Percentiles rank a stretch among this genome's conserved stretches.
phyloP scores from a whole-genome alignment of 2,329 filamentous ascomycete species.

The Calonectria crousiana region DNA sequence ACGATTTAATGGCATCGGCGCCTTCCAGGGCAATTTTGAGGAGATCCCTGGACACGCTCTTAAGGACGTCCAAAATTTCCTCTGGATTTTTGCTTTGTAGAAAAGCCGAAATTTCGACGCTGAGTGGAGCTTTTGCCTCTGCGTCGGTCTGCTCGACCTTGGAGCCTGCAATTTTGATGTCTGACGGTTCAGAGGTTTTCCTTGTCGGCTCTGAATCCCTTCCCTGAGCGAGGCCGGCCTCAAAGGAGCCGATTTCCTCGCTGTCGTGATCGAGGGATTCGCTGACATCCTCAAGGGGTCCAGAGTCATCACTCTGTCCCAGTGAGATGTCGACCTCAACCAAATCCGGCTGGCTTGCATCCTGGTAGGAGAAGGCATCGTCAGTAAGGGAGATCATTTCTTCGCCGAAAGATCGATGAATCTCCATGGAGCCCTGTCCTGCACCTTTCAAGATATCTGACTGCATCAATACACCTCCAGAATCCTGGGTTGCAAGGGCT shows the following conservation, averaged over 20 bases:
- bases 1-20: slow-evolving; percentile 14
- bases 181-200: slow-evolving; percentile 20
- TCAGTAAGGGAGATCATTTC: neutral
- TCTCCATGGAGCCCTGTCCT: slow-evolving; percentile 5
- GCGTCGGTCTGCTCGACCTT: slow-evolving; percentile 4
- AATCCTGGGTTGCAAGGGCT: slow-evolving; percentile 33
- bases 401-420: neutral
- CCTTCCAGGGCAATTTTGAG: slow-evolving; percentile 48
- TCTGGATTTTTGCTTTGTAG: neutral
- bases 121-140: neutral
- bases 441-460: slow-evolving; percentile 27
- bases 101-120: neutral
- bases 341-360: neutral
- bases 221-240: neutral
- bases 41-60: slow-evolving; percentile 46
- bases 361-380: neutral
- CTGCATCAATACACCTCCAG: slow-evolving; percentile 31
- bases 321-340: neutral
- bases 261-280: neutral
- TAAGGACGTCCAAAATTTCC: slow-evolving; percentile 38
- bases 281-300: neutral
- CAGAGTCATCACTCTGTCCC: neutral
- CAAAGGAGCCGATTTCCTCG: neutral
- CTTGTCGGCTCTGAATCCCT: neutral
- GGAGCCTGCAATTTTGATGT: slow-evolving; percentile 33